Percentiles rank a stretch among this genome's conserved stretches.
Evolutionary conservation across 2,329 filamentous ascomycete species (phyloP).

Genomic region (Elsinoe arachidis): DNA sequence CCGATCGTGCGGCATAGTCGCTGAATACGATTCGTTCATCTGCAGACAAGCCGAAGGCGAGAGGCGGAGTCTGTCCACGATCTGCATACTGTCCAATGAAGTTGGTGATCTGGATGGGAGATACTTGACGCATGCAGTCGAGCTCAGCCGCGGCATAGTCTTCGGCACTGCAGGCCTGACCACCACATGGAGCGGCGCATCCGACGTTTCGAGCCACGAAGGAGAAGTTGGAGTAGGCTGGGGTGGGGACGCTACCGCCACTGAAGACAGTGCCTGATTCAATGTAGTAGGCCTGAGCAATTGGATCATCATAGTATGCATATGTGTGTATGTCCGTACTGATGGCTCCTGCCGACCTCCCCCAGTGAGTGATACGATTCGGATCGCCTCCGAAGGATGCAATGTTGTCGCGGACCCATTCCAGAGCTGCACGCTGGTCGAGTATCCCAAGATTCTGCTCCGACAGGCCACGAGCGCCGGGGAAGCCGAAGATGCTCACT

Average conservation of each 20-base stretch:
- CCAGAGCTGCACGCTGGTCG: slow-evolving; percentile 46
- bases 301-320: slow-evolving; percentile 41
- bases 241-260: slow-evolving; percentile 21
- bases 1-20: slow-evolving; percentile 27
- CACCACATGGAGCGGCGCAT: slow-evolving; percentile 21
- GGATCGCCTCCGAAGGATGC: too few species aligned
- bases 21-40: slow-evolving; percentile 23
- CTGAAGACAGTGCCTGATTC: slow-evolving; percentile 38
- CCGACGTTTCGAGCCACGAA: slow-evolving; percentile 30
- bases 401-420: slow-evolving; percentile 46
- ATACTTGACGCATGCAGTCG: slow-evolving; percentile 30
- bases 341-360: slow-evolving; percentile 22
- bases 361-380: slow-evolving; percentile 22
- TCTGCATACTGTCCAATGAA: slow-evolving; percentile 27
- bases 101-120: slow-evolving; percentile 23
- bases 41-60: slow-evolving; percentile 16
- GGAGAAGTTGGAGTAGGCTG: slow-evolving; percentile 31
- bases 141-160: slow-evolving; percentile 24
- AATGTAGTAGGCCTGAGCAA: slow-evolving; percentile 40
- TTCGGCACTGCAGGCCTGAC: neutral
- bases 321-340: slow-evolving; percentile 37
- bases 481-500: slow-evolving; percentile 37
- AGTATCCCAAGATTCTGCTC: slow-evolving; percentile 42
- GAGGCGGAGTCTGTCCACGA: slow-evolving; percentile 20
- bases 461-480: slow-evolving; percentile 22